Evolutionary conservation across 2,329 filamentous ascomycete species (phyloP), one percentile per base, ranked within the genome.

Genomic region (Tolypocladium inflatum): DNA sequence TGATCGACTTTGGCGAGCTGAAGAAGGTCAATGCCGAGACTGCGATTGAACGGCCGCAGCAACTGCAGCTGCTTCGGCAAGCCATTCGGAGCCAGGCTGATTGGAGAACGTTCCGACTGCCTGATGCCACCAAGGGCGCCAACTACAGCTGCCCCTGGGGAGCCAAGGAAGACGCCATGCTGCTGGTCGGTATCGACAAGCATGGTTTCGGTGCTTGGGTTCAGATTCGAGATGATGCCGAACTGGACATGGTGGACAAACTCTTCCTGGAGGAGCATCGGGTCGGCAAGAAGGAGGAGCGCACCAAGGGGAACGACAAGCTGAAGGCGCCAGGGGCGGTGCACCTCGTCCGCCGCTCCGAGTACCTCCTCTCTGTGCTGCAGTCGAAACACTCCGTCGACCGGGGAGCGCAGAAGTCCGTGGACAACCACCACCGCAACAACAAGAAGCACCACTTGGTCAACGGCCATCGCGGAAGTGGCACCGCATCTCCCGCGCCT

Each of bases 11-110:
- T 73, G 87, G 89, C 52, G 91, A 92, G 57, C 88, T 97, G 55
- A 96, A 96, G 73, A 92, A 96, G 66, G 84, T 97, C 67, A 99
- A 99, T 68, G 94, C 94, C 0, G 91, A 96, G 73, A 97, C 94
- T 0, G 89, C 97, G 57, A 85, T 96, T 13, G 93, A 97, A 65
- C 87, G 95, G 10, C 93, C 94, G 0, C 84, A 87, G 53, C 93
- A 97, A 68, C 88, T 97, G 79, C 88, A 86, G 59, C 85, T 97
- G 64, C 79, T 99, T 42, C 88, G 87, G 60, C 83, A 90, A 62
- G 85, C 90, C 17, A 85, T 93, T 39, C 74, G 72, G n/a, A 81
- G 84, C 52, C 74, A 79, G 26, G 69, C 84, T 23, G 90, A 97
- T 66, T 89, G 85, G 74, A 84, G 80, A 65, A 88, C 83, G 52